phyloP scores from a whole-genome alignment of 768 basidiomycete genomes.

The Tricholoma bakamatsutake region DNA sequence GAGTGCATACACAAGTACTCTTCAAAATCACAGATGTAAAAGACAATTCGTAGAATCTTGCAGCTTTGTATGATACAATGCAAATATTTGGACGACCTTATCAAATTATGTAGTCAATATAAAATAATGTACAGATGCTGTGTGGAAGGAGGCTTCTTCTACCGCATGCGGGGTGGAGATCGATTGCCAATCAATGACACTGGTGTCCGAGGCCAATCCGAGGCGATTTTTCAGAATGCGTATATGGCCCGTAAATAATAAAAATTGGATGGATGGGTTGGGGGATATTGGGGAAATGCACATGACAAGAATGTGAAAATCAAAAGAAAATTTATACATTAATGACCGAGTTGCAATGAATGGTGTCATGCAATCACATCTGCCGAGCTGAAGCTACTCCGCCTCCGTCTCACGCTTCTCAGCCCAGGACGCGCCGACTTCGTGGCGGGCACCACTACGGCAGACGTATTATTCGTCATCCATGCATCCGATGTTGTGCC shows the following conservation, averaged over 20 bases:
- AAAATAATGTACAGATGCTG: background rate
- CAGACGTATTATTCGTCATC: conserved; percentile 68
- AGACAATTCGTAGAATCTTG: background rate
- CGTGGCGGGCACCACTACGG: conserved; percentile 65
- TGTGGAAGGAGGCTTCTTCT: background rate
- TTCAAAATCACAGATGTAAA: conserved; percentile 5
- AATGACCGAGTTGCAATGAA: background rate
- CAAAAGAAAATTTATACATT: background rate
- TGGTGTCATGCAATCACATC: conserved; percentile 67
- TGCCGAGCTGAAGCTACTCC: conserved; percentile 85
- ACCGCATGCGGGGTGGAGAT: background rate
- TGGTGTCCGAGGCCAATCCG: conserved; percentile 10
- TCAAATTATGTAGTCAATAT: conserved; percentile 1
- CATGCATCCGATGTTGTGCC: conserved; percentile 50
- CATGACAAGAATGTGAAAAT: conserved; percentile 12
- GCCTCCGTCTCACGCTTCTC: conserved; percentile 64
- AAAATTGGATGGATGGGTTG: conserved; percentile 28
- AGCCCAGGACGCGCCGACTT: conserved; percentile 73
- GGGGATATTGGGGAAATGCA: conserved; percentile 22
- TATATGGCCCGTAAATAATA: conserved; percentile 16
- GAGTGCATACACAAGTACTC: conserved; percentile 87
- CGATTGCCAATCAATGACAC: conserved; percentile 11
- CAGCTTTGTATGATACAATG: background rate
- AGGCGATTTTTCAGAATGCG: conserved; percentile 5
- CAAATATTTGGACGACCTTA: background rate